Conservation (phyloP, 306 rosid genomes). For the Pterocarpus santalinus region DNA sequence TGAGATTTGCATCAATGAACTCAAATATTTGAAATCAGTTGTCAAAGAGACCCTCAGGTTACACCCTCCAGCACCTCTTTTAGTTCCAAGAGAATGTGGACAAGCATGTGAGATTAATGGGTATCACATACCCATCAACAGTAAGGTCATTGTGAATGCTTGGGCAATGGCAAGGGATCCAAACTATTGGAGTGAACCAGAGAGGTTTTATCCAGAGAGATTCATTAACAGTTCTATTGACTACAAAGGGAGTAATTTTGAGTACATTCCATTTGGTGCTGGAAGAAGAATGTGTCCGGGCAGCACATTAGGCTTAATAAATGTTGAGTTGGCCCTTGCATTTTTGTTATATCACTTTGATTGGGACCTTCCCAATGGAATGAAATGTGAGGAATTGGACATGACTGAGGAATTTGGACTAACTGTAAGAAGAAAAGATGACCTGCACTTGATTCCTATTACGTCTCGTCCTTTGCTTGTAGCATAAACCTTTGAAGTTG, state of each 20-base stretch:
- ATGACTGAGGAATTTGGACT: background rate
- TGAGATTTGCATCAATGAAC: background rate
- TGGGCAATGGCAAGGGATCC: background rate
- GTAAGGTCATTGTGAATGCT: background rate
- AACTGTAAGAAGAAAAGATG: background rate
- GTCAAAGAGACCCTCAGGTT: background rate
- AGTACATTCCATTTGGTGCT: background rate
- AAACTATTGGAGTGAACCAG: background rate
- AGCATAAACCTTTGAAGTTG: background rate
- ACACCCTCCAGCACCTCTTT: background rate
- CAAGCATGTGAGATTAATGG: background rate
- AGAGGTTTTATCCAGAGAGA: background rate
- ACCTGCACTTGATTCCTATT: background rate
- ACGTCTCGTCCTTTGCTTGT: background rate
- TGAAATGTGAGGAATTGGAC: background rate
- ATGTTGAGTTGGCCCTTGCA: background rate
- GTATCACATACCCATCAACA: background rate
- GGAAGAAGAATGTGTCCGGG: background rate
- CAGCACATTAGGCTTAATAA: background rate
- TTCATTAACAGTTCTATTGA: background rate
- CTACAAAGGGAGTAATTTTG: background rate
- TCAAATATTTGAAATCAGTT: background rate
- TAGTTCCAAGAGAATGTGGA: background rate
- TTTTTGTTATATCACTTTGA: background rate
- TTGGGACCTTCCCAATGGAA: background rate